Conservation (phyloP, 768 basidiomycete genomes). For the Collybia nuda region DNA sequence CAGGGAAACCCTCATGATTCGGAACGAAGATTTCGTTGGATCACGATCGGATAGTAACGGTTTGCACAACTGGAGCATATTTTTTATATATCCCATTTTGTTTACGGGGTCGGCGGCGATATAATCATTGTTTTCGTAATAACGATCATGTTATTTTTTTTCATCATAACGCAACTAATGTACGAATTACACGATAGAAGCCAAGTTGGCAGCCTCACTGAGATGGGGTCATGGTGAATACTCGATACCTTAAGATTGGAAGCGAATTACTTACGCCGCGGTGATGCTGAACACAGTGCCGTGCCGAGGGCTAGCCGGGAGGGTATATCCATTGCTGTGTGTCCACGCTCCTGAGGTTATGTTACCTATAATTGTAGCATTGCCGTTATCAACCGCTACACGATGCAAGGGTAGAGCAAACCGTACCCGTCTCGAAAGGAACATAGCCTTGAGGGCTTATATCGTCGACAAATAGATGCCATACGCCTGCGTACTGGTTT, state of each 20-base stretch:
- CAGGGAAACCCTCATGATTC: slow-evolving; percentile 16
- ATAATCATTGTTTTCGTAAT: too few species aligned
- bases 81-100: too few species aligned
- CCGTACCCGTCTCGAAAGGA: slow-evolving; percentile 14
- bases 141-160: too few species aligned
- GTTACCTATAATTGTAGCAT: slow-evolving; percentile 6
- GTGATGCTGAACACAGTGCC: slow-evolving; percentile 16
- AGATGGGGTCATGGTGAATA: background rate
- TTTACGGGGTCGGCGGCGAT: too few species aligned
- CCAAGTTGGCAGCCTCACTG: slow-evolving; percentile 15
- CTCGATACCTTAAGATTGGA: background rate
- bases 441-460: slow-evolving; percentile 13
- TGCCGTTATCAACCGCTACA: too few species aligned
- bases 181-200: slow-evolving; percentile 2
- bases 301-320: slow-evolving; percentile 15
- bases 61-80: too few species aligned
- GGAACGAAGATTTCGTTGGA: too few species aligned
- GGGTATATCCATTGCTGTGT: slow-evolving; percentile 12
- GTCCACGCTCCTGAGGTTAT: slow-evolving; percentile 18
- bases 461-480: slow-evolving; percentile 17
- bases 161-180: too few species aligned
- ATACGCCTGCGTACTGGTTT: slow-evolving; percentile 9
- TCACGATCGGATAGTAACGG: too few species aligned
- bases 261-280: slow-evolving; percentile 10
- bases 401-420: too few species aligned